Evolutionary conservation across 306 rosid genomes (phyloP).

Genomic region (Quillaja saponaria): DNA sequence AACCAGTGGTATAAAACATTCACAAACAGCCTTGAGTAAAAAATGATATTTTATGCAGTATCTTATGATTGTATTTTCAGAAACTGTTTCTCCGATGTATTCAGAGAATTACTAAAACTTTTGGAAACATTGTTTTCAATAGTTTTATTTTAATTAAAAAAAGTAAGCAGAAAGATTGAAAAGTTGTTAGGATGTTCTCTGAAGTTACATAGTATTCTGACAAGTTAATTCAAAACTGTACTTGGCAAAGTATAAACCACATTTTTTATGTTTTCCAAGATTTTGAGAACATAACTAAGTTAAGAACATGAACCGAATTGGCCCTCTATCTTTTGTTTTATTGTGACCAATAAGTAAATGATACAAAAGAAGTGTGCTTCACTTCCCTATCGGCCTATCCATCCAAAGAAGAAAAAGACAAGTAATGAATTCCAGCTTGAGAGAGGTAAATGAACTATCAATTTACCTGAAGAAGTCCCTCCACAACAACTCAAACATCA

Average conservation of each 20-base stretch:
- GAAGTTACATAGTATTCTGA: no score
- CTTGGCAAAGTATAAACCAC: neutral
- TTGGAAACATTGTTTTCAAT: neutral
- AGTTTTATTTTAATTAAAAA: neutral
- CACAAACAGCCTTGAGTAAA: constrained; percentile 6
- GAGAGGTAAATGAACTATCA: constrained; percentile 11
- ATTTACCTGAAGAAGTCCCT: constrained; percentile 98
- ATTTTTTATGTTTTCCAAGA: neutral
- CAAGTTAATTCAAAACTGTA: no score
- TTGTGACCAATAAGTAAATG: neutral
- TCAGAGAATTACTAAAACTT: neutral
- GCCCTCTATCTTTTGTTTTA: neutral
- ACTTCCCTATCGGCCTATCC: no score
- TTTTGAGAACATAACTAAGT: neutral
- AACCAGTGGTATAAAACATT: constrained; percentile 6
- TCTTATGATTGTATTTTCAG: neutral
- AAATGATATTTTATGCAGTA: neutral
- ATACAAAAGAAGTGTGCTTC: neutral
- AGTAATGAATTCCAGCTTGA: constrained; percentile 1
- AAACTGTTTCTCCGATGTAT: neutral
- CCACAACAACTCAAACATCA: constrained; percentile 89
- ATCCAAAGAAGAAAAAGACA: neutral
- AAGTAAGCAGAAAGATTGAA: no score
- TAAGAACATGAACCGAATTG: neutral
- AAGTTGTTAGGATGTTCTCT: no score